A percentile compares a stretch with the other conserved stretches of the same genome.
Evolutionary conservation across 345 rosid species (phyloP).

Genomic region (Gossypium sturtianum): DNA sequence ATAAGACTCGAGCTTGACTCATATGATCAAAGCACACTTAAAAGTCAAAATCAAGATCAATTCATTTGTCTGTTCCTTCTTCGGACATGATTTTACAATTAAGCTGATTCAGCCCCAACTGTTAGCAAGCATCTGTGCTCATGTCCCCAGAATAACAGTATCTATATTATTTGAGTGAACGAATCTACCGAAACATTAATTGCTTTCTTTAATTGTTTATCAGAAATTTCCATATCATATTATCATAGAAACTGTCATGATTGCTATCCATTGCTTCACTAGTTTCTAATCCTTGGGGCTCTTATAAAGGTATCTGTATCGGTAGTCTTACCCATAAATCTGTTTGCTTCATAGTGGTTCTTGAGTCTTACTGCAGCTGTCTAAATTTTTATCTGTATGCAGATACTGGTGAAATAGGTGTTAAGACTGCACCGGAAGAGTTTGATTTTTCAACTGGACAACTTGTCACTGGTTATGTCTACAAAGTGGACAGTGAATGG

Average conservation of each 20-base stretch:
- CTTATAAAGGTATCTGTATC: neutral
- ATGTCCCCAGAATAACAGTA: neutral
- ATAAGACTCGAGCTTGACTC: neutral
- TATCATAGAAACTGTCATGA: neutral
- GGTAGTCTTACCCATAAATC: neutral
- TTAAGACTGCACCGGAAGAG: conserved; percentile 28
- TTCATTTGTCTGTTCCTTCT: too few species aligned
- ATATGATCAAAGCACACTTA: neutral
- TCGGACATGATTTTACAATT: too few species aligned
- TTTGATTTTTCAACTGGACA: conserved; percentile 53
- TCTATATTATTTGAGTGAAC: neutral
- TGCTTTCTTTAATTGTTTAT: neutral
- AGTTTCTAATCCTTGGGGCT: neutral
- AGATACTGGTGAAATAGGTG: conserved; percentile 40
- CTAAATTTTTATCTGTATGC: conserved; percentile 17
- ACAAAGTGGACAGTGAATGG: conserved; percentile 88
- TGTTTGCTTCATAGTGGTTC: neutral
- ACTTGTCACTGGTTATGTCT: conserved; percentile 61
- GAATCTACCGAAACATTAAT: neutral
- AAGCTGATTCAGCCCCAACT: too few species aligned
- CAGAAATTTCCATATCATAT: neutral
- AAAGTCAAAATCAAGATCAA: too few species aligned
- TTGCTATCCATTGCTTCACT: neutral
- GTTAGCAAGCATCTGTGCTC: too few species aligned
- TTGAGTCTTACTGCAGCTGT: neutral